phyloP scores from a whole-genome alignment of 73 alveolate genomes.

The Tetrahymena borealis region DNA sequence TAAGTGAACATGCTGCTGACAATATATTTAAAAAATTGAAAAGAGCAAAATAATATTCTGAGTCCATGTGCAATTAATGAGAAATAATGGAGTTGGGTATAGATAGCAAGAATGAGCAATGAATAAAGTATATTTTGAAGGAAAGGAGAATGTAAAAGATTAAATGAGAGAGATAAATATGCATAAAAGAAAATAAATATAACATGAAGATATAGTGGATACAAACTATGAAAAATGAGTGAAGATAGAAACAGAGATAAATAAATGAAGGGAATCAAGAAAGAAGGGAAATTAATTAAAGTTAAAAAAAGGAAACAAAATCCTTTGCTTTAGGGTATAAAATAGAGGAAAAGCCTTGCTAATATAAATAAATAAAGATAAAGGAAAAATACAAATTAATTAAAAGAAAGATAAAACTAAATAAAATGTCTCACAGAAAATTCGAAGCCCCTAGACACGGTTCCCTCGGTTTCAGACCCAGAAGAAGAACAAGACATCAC shows the following conservation, averaged over 20 bases:
- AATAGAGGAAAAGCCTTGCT: background rate
- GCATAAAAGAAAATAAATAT: background rate
- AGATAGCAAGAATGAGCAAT: too few species aligned
- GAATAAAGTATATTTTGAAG: too few species aligned
- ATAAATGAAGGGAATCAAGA: background rate
- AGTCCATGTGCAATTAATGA: too few species aligned
- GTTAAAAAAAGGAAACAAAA: background rate
- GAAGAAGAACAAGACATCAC: constrained; percentile 98
- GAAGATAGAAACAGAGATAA: background rate
- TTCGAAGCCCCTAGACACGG: constrained; percentile 99
- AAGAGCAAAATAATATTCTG: too few species aligned
- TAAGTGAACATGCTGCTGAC: too few species aligned
- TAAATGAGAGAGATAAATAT: background rate
- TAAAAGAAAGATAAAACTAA: background rate
- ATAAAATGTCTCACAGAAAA: constrained; percentile 97
- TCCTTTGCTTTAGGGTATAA: background rate
- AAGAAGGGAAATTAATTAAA: background rate
- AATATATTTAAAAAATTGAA: too few species aligned
- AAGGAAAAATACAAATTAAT: background rate
- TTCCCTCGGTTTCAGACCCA: constrained; percentile 98
- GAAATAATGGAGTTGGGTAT: too few species aligned
- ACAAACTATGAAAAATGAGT: background rate
- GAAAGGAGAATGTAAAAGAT: too few species aligned
- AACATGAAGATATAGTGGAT: background rate
- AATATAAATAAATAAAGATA: background rate